phyloP scores from a whole-genome alignment of 2,329 filamentous ascomycete genomes.

The Phaeosphaeria sp. region DNA sequence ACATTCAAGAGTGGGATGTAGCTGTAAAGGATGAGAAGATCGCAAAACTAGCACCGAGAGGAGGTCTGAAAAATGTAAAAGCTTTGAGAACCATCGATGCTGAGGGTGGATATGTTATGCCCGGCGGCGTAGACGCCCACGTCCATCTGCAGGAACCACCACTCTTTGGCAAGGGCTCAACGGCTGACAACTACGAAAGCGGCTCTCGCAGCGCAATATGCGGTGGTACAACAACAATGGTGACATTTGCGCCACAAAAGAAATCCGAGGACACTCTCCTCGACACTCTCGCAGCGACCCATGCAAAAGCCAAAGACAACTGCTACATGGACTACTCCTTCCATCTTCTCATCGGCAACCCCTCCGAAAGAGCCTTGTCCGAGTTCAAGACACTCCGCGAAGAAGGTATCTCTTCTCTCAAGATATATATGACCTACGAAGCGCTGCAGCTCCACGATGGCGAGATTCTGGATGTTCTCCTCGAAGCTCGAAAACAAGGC shows the following conservation, averaged over 20 bases:
- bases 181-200: slow-evolving; percentile 50
- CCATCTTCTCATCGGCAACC: slow-evolving; percentile 50
- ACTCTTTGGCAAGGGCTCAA: slow-evolving; percentile 52
- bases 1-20: slow-evolving; percentile 50
- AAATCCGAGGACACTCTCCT: slow-evolving; percentile 55
- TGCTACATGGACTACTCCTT: slow-evolving; percentile 59
- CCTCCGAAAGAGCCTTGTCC: slow-evolving; percentile 40
- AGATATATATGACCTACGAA: slow-evolving; percentile 55
- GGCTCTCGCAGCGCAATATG: slow-evolving; percentile 56
- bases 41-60: slow-evolving; percentile 41
- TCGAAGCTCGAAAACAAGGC: slow-evolving; percentile 50
- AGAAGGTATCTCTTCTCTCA: slow-evolving; percentile 49
- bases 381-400: slow-evolving; percentile 46
- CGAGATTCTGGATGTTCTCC: slow-evolving; percentile 47
- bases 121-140: slow-evolving; percentile 56
- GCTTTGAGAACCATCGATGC: slow-evolving; percentile 50
- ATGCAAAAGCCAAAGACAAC: slow-evolving; percentile 51
- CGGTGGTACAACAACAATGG: slow-evolving; percentile 58
- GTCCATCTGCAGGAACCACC: slow-evolving; percentile 56
- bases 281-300: slow-evolving; percentile 52
- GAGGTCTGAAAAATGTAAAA: slow-evolving; percentile 34
- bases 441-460: slow-evolving; percentile 49
- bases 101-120: slow-evolving; percentile 55
- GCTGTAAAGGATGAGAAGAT: slow-evolving; percentile 54
- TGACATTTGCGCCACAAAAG: slow-evolving; percentile 57